A percentile compares a stretch with the other conserved stretches of the same genome.
Conservation (phyloP, 2,329 filamentous ascomycete species). For the Aspergillus thermomutatus region DNA sequence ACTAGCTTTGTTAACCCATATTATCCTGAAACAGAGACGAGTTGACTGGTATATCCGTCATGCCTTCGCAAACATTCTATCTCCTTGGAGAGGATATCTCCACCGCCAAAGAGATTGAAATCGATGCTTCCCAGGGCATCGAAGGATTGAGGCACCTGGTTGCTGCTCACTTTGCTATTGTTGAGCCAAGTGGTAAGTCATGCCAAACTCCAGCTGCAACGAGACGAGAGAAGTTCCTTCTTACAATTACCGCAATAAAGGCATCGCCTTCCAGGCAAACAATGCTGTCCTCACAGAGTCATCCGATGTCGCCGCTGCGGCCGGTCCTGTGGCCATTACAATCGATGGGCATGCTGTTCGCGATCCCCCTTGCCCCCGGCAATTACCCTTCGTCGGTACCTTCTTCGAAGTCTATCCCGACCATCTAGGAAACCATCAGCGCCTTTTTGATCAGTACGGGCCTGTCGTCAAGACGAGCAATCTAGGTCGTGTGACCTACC, state of each 20-base stretch:
- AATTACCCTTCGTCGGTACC: slow-evolving; percentile 47
- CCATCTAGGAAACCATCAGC: slow-evolving; percentile 55
- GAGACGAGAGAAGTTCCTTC: no score
- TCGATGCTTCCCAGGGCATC: slow-evolving; percentile 18
- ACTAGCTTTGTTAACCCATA: no score
- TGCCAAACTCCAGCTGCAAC: no score
- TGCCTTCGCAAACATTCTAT: slow-evolving; percentile 19
- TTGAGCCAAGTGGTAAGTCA: slow-evolving; percentile 26
- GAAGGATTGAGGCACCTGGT: slow-evolving; percentile 20
- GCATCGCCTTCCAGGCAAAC: slow-evolving; percentile 19
- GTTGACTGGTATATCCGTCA: slow-evolving; percentile 7
- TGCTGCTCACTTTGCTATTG: slow-evolving; percentile 29
- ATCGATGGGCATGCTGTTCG: slow-evolving; percentile 29
- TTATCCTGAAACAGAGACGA: no score
- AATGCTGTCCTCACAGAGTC: slow-evolving; percentile 10
- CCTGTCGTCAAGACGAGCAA: slow-evolving; percentile 52
- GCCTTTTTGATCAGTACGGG: slow-evolving; percentile 53
- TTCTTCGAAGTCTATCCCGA: slow-evolving; percentile 57
- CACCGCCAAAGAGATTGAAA: slow-evolving; percentile 17
- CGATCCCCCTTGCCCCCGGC: slow-evolving; percentile 20
- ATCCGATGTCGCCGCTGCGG: slow-evolving; percentile 12
- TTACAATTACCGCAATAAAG: slow-evolving; percentile 4
- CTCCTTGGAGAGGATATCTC: slow-evolving; percentile 19
- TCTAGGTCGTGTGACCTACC: slow-evolving; percentile 50
- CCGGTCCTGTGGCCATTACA: slow-evolving; percentile 19